phyloP scores from a whole-genome alignment of 371 early-diverging fungal species.

The Mucor lusitanicus region DNA sequence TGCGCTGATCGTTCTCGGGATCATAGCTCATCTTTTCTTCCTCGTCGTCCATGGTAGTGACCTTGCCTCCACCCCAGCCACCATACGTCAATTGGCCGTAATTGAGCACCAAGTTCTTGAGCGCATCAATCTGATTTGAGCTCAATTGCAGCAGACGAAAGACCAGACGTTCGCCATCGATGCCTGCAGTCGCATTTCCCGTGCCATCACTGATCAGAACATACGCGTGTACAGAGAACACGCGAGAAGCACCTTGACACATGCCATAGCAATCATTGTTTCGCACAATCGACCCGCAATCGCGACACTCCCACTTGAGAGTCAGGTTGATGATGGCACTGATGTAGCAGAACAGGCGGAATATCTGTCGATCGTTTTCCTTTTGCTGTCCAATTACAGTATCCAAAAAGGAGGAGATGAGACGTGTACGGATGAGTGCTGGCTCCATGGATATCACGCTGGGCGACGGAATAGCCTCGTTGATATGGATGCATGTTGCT shows the following conservation, averaged over 20 bases:
- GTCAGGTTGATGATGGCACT: background rate
- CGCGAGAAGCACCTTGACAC: conserved; percentile 19
- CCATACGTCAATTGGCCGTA: conserved; percentile 20
- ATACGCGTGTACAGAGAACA: conserved; percentile 23
- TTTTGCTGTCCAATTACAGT: background rate
- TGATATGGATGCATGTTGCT: conserved; percentile 7
- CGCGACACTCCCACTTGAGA: conserved; percentile 26
- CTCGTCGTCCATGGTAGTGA: background rate
- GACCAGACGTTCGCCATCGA: conserved; percentile 36
- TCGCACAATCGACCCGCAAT: conserved; percentile 22
- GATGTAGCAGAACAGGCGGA: background rate
- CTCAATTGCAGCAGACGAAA: conserved; percentile 23
- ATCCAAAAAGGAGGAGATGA: background rate
- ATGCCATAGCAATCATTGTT: conserved; percentile 21
- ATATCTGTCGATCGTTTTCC: background rate
- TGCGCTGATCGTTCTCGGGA: background rate
- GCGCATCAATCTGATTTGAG: background rate
- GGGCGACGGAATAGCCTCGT: background rate
- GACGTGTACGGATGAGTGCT: background rate
- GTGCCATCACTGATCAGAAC: conserved; percentile 30
- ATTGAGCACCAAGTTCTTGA: conserved; percentile 17
- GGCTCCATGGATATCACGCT: background rate
- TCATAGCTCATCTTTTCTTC: background rate
- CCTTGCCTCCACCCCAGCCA: background rate
- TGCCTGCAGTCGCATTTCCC: conserved; percentile 14